Base-by-base conservation (phyloP, 371 early-diverging fungal species). In the Mucor plumbeus region DNA sequence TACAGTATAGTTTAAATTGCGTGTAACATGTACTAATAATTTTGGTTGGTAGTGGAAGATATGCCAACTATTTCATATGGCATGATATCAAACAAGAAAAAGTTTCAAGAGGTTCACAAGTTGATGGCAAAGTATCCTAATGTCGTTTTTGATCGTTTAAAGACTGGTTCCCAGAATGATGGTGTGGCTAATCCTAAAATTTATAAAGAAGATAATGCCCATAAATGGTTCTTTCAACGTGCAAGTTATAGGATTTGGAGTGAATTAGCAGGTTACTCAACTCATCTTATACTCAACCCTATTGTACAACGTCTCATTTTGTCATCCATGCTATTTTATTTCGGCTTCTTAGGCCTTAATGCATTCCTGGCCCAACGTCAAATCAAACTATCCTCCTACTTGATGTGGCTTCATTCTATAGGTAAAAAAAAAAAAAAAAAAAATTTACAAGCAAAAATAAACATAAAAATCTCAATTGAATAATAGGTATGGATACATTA, bases 281-380 rank as follows among this genome's bases (percentile, higher is more conserved):
- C 70, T 7, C 71, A 73, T 47, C 17, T 78, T 4, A 35, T 71
- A 3, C 41, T 81, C 6, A 78, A 81, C 39, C 73, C 79, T 5
- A 31, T 50, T 6, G 56, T 70, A 14, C 75, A 68, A 26, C 43
- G 55, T 21, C 17, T 73, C n/a, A 63, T 59, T 1, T 14, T 72
- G 10, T 36, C 38, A 4, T 13, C 69, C 5, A 50, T 76, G 19
- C 43, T 26, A 2, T 39, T 15, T 0, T 76, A 59, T 38, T 11
- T 58, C 6, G 31, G 58, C 0, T 65, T 66, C 60, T 43, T 68
- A 11, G 61, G 60, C 26, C 11, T 74, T 0, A 60, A 75, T 14
- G 47, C 61, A 0, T 50, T 81, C n/a, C 35, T 75, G 9, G 58
- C 21, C 0, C 72, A 81, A 36, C 77, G 81, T 1, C 79, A 78